phyloP scores from a whole-genome alignment of 176 grass and related monocot species.

The Oryza glumipatula region DNA sequence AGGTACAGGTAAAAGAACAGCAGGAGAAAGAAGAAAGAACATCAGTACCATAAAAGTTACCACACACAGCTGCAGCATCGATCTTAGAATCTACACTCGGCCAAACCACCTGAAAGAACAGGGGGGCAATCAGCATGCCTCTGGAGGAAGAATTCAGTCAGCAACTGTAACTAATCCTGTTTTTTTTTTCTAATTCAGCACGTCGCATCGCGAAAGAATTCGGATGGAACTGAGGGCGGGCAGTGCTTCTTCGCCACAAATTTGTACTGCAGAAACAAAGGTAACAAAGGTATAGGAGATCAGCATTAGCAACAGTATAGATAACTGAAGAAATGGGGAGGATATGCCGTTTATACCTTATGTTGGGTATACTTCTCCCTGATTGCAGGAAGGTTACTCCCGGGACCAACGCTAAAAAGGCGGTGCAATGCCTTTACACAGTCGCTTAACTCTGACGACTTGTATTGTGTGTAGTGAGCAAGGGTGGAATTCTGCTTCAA shows the following conservation, averaged over 20 bases:
- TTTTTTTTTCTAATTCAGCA: constrained; percentile 38
- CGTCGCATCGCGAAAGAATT: constrained; percentile 59
- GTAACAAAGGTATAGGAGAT: not conserved
- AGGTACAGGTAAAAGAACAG: constrained; percentile 38
- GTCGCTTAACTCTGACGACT: constrained; percentile 63
- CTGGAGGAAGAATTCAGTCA: constrained; percentile 53
- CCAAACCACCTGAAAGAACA: constrained; percentile 30
- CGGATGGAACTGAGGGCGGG: constrained; percentile 55
- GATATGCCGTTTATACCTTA: constrained; percentile 66
- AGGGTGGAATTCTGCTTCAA: constrained; percentile 80
- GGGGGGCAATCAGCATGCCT: not conserved
- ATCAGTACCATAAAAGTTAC: not conserved
- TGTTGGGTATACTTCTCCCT: constrained; percentile 99
- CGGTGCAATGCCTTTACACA: constrained; percentile 73
- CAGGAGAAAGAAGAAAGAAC: not conserved
- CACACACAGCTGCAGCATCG: constrained; percentile 27
- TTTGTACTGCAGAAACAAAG: constrained; percentile 67
- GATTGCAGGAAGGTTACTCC: constrained; percentile 89
- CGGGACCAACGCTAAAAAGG: constrained; percentile 66
- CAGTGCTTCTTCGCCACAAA: constrained; percentile 85
- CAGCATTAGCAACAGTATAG: constrained; percentile 7
- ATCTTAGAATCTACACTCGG: constrained; percentile 45
- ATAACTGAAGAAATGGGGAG: constrained; percentile 25
- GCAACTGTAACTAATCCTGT: constrained; percentile 42
- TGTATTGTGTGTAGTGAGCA: constrained; percentile 83